These are phyloP conservation scores for Clonostachys rhizophaga DNA, from an alignment of 2,329 filamentous ascomycete genomes.

Conservation along the genomic window DNA sequence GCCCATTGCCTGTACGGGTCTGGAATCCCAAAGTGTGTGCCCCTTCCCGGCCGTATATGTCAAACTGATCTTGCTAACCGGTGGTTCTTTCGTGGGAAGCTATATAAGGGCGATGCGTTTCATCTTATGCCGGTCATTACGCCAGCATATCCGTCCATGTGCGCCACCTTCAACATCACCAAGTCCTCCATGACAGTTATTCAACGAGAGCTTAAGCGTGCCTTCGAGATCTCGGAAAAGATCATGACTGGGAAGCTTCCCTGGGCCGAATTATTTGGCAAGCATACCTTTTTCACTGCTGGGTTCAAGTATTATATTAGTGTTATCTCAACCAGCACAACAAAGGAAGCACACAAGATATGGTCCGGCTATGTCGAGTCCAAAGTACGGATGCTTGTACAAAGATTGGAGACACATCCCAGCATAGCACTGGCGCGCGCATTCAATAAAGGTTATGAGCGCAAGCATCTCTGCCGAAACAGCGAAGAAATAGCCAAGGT, in stretches of 20 bases:
- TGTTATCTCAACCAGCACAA: slow-evolving; percentile 76
- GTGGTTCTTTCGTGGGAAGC: slow-evolving; percentile 28
- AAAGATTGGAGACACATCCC: slow-evolving; percentile 73
- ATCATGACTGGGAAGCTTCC: slow-evolving; percentile 72
- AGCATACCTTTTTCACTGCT: slow-evolving; percentile 88
- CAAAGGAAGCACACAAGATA: slow-evolving; percentile 76
- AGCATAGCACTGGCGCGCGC: slow-evolving; percentile 82
- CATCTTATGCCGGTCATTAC: slow-evolving; percentile 99
- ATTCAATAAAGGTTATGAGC: slow-evolving; percentile 89
- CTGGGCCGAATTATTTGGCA: slow-evolving; percentile 86
- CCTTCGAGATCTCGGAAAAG: slow-evolving; percentile 69
- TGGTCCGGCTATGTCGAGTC: slow-evolving; percentile 95
- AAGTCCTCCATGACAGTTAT: slow-evolving; percentile 82
- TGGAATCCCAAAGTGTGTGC: slow-evolving; percentile 83
- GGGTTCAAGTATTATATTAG: slow-evolving; percentile 96
- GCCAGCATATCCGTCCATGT: slow-evolving; percentile 96
- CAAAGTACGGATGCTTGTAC: slow-evolving; percentile 81
- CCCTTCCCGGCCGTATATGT: neutral
- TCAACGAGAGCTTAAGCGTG: slow-evolving; percentile 75
- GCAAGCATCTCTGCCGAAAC: slow-evolving; percentile 66
- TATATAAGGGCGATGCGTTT: slow-evolving; percentile 75
- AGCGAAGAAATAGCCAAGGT: slow-evolving; percentile 47
- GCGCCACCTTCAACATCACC: slow-evolving; percentile 91
- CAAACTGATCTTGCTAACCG: neutral
- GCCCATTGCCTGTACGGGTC: slow-evolving; percentile 74